Evolutionary conservation across 1,284 basidiomycete species (phyloP), one percentile per base, ranked within the genome.

Genomic region (Malassezia caprae): DNA sequence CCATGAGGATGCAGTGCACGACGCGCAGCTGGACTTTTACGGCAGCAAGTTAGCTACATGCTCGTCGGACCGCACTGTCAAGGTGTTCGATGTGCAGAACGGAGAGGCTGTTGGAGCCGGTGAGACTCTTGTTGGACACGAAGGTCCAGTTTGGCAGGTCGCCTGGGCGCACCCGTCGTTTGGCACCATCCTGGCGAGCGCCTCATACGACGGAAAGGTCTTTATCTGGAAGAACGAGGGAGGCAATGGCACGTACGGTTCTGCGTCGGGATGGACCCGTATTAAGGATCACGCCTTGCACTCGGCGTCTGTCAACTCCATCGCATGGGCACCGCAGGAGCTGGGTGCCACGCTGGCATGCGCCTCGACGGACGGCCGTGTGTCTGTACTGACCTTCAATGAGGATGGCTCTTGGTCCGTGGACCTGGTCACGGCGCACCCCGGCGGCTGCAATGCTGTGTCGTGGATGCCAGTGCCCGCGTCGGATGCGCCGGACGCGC

Each of bases 301-400:
- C 76, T 87, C 84, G 45, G 91, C 91, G 1, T 94, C 89, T 59
- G 93, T 96, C 56, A 98, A 98, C 77, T 91, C 91, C 0, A 87
- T 98, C 34, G 88, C 90, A 0, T 98, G 94, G 93, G 91, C 93
- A 30, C 90, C 94, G 1, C 90, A 94, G 67, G 93, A 96, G 75
- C 82, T 96, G 12, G 93, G 94, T 51, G 89, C 94, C 0, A 91
- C 96, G 64, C 81, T 98, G 42, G 91, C 90, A 1, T 98, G 93
- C 70, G 93, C 93, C 1, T 93, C 88, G n/a, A 94, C 90, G 2
- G 93, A 98, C 74, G 93, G 93, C 61, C 94, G 94, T 75, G 83
- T 98, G 48, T 96, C 93, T 8, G 90, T 98, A 24, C 79, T 98
- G 58, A 89, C 87, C 7, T 98, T 98, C 80, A 93, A 96, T 82